Conservation (phyloP, 1,284 basidiomycete species). For the Rhodotorula sp. region DNA sequence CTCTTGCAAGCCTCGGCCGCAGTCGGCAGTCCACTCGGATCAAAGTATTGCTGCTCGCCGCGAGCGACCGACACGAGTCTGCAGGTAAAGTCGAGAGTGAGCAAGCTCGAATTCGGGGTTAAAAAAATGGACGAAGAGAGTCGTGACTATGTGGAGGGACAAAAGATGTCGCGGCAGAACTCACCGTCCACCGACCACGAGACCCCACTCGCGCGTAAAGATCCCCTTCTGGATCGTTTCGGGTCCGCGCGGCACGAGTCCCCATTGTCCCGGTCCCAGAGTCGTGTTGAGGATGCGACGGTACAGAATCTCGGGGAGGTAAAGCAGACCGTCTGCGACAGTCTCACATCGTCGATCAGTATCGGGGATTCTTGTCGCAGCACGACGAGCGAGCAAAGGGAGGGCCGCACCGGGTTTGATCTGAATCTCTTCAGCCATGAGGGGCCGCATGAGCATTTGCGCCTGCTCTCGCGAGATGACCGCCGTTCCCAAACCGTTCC, state of each 20-base stretch:
- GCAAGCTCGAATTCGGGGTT: too few species aligned
- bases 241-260: conserved; percentile 87
- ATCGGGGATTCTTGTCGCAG: not conserved
- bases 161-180: conserved; percentile 41
- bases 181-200: conserved; percentile 87
- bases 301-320: conserved; percentile 97
- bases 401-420: conserved; percentile 81
- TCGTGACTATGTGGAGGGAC: not conserved
- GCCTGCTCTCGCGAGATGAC: conserved; percentile 76
- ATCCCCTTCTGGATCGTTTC: conserved; percentile 84
- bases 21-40: conserved; percentile 83
- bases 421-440: conserved; percentile 79
- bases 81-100: not conserved
- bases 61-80: conserved; percentile 87
- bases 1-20: conserved; percentile 94
- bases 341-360: not conserved
- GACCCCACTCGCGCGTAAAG: conserved; percentile 89
- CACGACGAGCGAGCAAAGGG: not conserved
- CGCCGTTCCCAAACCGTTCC: conserved; percentile 72
- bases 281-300: conserved; percentile 89
- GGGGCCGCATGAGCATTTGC: conserved; percentile 68
- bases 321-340: conserved; percentile 78
- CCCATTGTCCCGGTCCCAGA: conserved; percentile 97
- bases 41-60: conserved; percentile 97
- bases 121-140: not conserved